Conservation (phyloP, 2,329 filamentous ascomycete genomes). For the Pestalotiopsis sp. region DNA sequence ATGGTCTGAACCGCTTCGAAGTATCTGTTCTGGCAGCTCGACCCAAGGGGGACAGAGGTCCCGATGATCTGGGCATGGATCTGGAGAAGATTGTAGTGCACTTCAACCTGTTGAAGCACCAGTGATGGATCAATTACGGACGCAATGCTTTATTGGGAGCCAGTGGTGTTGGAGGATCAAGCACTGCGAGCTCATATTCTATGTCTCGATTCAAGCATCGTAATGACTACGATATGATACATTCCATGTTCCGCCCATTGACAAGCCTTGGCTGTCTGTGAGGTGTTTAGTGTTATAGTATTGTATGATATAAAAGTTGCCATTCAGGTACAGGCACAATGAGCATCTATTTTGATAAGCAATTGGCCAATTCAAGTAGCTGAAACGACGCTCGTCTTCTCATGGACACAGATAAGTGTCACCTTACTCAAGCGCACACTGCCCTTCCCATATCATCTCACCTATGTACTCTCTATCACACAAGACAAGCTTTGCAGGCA, state of each 20-base stretch:
- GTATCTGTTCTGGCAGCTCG: slow-evolving; percentile 75
- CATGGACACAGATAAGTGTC: too few species aligned
- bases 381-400: not conserved
- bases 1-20: slow-evolving; percentile 76
- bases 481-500: too few species aligned
- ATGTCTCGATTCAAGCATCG: not conserved
- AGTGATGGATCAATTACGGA: not conserved
- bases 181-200: not conserved
- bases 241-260: not conserved
- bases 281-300: not conserved
- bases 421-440: too few species aligned
- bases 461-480: too few species aligned
- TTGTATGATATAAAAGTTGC: not conserved
- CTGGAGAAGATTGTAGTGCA: slow-evolving; percentile 78
- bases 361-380: not conserved
- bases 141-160: not conserved
- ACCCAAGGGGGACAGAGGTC: slow-evolving; percentile 56
- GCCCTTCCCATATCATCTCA: too few species aligned
- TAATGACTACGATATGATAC: not conserved
- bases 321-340: not conserved
- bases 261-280: not conserved
- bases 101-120: slow-evolving; percentile 57
- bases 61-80: slow-evolving; percentile 65
- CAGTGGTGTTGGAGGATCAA: not conserved
- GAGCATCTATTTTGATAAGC: not conserved